Percentiles rank a stretch among this genome's conserved stretches.
These are phyloP conservation scores for Pistacia atlantica DNA, from an alignment of 345 rosid genomes.

Conservation along the genomic window DNA sequence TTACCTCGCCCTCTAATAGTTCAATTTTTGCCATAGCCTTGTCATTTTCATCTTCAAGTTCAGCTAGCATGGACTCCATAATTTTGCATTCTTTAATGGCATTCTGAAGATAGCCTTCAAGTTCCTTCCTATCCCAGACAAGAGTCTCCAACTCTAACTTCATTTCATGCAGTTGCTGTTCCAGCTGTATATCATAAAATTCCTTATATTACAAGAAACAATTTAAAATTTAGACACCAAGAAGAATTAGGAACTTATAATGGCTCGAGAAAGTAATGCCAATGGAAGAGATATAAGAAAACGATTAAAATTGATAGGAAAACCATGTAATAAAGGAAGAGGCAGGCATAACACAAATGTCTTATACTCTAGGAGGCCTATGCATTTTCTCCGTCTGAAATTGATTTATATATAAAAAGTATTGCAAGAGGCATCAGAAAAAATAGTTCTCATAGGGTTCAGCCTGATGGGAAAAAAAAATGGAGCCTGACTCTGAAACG, in stretches of 20 bases:
- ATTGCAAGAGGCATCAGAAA: too few species aligned
- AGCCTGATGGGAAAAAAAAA: too few species aligned
- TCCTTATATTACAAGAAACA: conserved; percentile 9
- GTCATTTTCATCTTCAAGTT: conserved; percentile 73
- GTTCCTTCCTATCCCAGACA: conserved; percentile 55
- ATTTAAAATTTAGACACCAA: not conserved
- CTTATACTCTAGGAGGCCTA: not conserved
- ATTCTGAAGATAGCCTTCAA: conserved; percentile 49
- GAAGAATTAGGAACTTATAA: not conserved
- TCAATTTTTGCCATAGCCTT: conserved; percentile 54
- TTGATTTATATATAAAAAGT: not conserved
- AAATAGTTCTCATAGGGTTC: too few species aligned
- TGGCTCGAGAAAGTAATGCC: not conserved
- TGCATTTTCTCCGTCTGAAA: not conserved
- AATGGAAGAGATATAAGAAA: not conserved
- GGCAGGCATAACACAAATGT: not conserved
- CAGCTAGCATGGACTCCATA: conserved; percentile 57
- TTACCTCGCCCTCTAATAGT: conserved; percentile 66
- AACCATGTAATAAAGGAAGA: not conserved
- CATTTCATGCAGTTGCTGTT: conserved; percentile 48
- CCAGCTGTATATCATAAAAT: conserved; percentile 57
- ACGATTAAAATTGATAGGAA: not conserved
- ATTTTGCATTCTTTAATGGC: conserved; percentile 51
- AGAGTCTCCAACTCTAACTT: conserved; percentile 58
- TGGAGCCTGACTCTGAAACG: too few species aligned